phyloP scores from a whole-genome alignment of 495 filamentous ascomycete species.

The Talaromyces ruber region DNA sequence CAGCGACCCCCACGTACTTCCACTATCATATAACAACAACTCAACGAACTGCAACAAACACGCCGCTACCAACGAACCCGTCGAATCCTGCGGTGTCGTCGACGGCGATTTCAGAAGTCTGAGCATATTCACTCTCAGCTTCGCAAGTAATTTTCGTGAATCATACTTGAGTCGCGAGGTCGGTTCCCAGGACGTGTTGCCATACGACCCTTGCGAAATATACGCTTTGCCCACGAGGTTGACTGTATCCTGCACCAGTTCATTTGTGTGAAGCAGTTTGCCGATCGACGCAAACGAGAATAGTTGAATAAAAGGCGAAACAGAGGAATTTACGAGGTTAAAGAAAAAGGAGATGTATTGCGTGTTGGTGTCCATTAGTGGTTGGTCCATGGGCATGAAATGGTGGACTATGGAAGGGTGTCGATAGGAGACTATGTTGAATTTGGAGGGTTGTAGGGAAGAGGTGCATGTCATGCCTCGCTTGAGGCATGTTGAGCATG shows the following conservation, averaged over 20 bases:
- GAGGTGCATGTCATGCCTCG: neutral
- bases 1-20: neutral
- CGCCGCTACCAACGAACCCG: neutral
- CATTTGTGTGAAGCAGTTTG: neutral
- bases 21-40: neutral
- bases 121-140: neutral
- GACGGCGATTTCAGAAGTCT: neutral
- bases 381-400: neutral
- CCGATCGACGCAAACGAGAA: neutral
- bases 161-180: neutral
- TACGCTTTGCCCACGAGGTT: neutral
- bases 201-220: neutral
- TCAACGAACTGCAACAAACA: neutral
- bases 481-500: neutral
- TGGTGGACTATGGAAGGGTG: neutral
- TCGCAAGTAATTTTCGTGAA: neutral
- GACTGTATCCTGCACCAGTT: neutral
- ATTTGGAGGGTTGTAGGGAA: neutral
- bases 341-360: neutral
- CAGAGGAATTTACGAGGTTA: neutral
- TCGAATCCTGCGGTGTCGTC: neutral
- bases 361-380: neutral
- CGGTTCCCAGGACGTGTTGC: neutral
- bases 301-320: neutral
- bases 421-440: neutral